phyloP scores from a whole-genome alignment of 495 filamentous ascomycete species.

The Xanthoparmelia taractica region DNA sequence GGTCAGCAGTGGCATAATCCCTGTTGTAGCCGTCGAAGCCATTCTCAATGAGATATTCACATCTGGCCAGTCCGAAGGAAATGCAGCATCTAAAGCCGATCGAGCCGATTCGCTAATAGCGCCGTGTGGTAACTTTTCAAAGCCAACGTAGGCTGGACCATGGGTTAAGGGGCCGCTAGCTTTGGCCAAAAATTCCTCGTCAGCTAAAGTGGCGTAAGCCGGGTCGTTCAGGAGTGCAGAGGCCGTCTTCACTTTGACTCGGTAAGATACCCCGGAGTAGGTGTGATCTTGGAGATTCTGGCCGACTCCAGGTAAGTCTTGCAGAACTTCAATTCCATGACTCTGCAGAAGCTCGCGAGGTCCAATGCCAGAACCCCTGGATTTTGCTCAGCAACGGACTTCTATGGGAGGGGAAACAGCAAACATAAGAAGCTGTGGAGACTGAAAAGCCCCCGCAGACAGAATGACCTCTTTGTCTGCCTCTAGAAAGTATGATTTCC shows the following conservation, averaged over 20 bases:
- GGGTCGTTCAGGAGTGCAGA: constrained; percentile 11
- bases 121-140: constrained; percentile 11
- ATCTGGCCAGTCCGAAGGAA: constrained; percentile 52
- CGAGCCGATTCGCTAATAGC: too few species aligned
- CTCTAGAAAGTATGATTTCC: constrained; percentile 31
- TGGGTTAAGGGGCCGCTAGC: constrained; percentile 12
- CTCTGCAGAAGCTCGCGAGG: constrained; percentile 30
- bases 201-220: background rate
- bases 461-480: constrained; percentile 51
- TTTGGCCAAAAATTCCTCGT: constrained; percentile 7
- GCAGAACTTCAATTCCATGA: constrained; percentile 33
- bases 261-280: constrained; percentile 12
- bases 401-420: constrained; percentile 22
- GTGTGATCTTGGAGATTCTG: constrained; percentile 39
- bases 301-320: constrained; percentile 44
- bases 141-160: constrained; percentile 20
- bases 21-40: constrained; percentile 25
- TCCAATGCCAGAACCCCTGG: background rate
- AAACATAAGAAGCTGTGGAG: constrained; percentile 53
- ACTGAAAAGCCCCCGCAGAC: constrained; percentile 49
- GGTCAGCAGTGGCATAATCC: constrained; percentile 29
- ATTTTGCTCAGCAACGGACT: background rate
- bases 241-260: constrained; percentile 26
- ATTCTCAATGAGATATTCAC: constrained; percentile 35
- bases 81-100: constrained; percentile 25